Evolutionary conservation across 345 rosid genomes (phyloP).

Genomic region (Capsella bursapastoris): DNA sequence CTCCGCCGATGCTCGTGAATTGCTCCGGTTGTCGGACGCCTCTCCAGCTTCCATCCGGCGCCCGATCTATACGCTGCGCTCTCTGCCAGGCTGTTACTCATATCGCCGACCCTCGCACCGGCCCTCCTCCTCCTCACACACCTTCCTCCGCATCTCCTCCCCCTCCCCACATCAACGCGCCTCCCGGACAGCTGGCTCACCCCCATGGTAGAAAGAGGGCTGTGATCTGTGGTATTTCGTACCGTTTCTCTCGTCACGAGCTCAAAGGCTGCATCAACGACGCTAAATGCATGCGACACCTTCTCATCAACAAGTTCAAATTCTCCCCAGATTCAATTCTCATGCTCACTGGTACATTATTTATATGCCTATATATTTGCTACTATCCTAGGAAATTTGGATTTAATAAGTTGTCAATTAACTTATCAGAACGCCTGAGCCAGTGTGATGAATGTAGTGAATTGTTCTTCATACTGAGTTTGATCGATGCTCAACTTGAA

Average conservation of each 20-base stretch:
- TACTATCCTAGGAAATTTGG: neutral
- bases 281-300: constrained; percentile 89
- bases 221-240: constrained; percentile 86
- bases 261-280: constrained; percentile 91
- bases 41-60: constrained; percentile 79
- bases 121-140: constrained; percentile 47
- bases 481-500: neutral
- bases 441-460: neutral
- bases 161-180: constrained; percentile 59
- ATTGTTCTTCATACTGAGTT: neutral
- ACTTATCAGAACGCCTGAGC: neutral
- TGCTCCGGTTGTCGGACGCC: constrained; percentile 82
- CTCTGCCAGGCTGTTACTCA: constrained; percentile 73
- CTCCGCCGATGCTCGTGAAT: constrained; percentile 63
- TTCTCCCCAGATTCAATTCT: constrained; percentile 75
- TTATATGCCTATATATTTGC: neutral
- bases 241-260: constrained; percentile 74
- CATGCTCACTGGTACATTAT: constrained; percentile 75
- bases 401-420: neutral
- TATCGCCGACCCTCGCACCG: constrained; percentile 73
- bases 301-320: constrained; percentile 73
- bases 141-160: constrained; percentile 38
- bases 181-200: constrained; percentile 61
- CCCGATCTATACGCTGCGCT: constrained; percentile 79
- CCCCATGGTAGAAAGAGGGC: constrained; percentile 80